A percentile compares a stretch with the other conserved stretches of the same genome.
phyloP scores from a whole-genome alignment of 768 basidiomycete genomes.

The Lactarius quietus region DNA sequence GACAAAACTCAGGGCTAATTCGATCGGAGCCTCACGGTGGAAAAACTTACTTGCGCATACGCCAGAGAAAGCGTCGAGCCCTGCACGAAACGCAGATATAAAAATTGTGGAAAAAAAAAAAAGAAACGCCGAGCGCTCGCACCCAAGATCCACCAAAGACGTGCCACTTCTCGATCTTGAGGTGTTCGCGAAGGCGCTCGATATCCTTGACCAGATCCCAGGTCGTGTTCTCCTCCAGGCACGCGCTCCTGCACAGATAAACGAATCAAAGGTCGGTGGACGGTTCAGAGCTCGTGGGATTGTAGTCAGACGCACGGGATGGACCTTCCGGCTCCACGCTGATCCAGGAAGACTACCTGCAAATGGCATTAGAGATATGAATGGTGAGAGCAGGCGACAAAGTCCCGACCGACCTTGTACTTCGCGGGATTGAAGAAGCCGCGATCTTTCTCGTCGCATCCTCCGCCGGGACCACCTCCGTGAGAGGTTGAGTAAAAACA shows the following conservation, averaged over 20 bases:
- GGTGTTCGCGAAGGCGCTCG: slow-evolving; percentile 72
- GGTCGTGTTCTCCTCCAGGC: slow-evolving; percentile 83
- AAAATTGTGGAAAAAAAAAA: not conserved
- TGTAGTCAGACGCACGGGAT: slow-evolving; percentile 57
- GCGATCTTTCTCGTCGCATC: slow-evolving; percentile 62
- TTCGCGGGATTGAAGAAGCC: slow-evolving; percentile 80
- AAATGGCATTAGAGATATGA: slow-evolving; percentile 6
- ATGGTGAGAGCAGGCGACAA: not conserved
- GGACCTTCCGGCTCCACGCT: slow-evolving; percentile 85
- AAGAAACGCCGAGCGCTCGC: slow-evolving; percentile 21
- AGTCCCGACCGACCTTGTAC: slow-evolving; percentile 64
- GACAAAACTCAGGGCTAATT: not conserved
- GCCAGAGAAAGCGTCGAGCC: slow-evolving; percentile 85
- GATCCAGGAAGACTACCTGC: slow-evolving; percentile 85
- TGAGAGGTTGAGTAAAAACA: not conserved
- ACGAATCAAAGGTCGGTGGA: slow-evolving; percentile 13
- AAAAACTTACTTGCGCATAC: slow-evolving; percentile 66
- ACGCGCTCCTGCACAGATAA: slow-evolving; percentile 53
- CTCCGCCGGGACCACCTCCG: slow-evolving; percentile 79
- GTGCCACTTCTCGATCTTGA: slow-evolving; percentile 83
- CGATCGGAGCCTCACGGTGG: not conserved
- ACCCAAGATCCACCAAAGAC: slow-evolving; percentile 96
- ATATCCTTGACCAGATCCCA: slow-evolving; percentile 92
- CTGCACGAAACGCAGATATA: slow-evolving; percentile 33
- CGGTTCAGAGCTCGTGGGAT: not conserved